Percentiles rank a stretch among this genome's conserved stretches.
Evolutionary conservation across 2,329 filamentous ascomycete genomes (phyloP).

Genomic region (Ophiognomonia clavigignenti-juglandacearum): DNA sequence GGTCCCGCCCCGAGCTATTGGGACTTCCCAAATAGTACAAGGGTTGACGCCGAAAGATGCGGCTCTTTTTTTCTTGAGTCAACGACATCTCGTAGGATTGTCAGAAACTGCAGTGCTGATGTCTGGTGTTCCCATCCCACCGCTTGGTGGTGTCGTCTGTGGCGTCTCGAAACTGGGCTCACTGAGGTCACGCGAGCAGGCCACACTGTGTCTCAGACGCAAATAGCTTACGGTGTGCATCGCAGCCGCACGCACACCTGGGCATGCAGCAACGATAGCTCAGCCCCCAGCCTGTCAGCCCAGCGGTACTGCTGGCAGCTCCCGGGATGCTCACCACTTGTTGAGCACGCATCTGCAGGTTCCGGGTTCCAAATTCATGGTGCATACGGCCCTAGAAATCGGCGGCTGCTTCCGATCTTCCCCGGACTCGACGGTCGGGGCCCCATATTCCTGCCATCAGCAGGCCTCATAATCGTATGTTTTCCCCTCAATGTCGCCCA

Average conservation of each 20-base stretch:
- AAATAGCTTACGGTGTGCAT: background rate
- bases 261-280: background rate
- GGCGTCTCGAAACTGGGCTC: background rate
- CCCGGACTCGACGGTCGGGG: constrained; percentile 7
- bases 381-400: constrained; percentile 1
- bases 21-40: background rate
- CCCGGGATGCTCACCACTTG: too few species aligned
- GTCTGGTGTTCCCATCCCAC: background rate
- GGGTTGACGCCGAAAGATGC: too few species aligned
- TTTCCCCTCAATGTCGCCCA: constrained; percentile 12
- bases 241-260: background rate
- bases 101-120: too few species aligned
- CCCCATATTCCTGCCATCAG: constrained; percentile 12
- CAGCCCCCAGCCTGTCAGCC: background rate
- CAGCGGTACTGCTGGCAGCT: background rate
- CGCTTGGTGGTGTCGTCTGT: background rate
- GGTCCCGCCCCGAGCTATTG: constrained; percentile 1
- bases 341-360: too few species aligned
- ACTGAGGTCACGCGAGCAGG: background rate
- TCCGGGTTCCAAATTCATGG: constrained; percentile 8
- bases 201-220: constrained; percentile 1
- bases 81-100: background rate
- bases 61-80: constrained; percentile 4
- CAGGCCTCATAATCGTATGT: constrained; percentile 17
- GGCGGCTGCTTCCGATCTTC: constrained; percentile 4